Evolutionary conservation across 257 asterid species (phyloP).

Genomic region (Misopates orontium): DNA sequence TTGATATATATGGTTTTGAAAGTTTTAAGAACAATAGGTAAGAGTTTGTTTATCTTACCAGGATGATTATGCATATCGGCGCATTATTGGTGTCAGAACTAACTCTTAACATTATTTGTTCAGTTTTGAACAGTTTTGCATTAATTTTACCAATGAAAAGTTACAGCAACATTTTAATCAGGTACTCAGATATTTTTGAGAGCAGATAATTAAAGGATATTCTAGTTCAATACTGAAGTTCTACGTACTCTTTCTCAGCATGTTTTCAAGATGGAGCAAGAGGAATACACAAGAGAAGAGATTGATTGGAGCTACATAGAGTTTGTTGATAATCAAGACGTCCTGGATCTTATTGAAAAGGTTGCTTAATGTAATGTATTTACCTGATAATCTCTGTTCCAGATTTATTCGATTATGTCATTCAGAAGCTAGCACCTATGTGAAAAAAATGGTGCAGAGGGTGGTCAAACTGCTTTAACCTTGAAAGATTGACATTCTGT

Average conservation of each 20-base stretch:
- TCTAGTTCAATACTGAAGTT: slow-evolving; percentile 29
- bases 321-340: slow-evolving; percentile 96
- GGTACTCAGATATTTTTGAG: slow-evolving; percentile 47
- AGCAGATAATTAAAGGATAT: slow-evolving; percentile 12
- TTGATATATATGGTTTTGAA: slow-evolving; percentile 97
- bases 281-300: slow-evolving; percentile 90
- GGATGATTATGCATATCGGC: slow-evolving; percentile 13
- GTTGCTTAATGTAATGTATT: slow-evolving; percentile 38
- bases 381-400: neutral
- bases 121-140: slow-evolving; percentile 98
- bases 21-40: slow-evolving; percentile 92
- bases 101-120: slow-evolving; percentile 24
- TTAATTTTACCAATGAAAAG: slow-evolving; percentile 95
- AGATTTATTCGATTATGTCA: slow-evolving; percentile 18
- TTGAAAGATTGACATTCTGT: neutral
- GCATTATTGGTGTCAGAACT: slow-evolving; percentile 25
- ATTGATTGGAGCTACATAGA: slow-evolving; percentile 99
- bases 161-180: slow-evolving; percentile 98
- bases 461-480: slow-evolving; percentile 3
- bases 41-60: slow-evolving; percentile 24
- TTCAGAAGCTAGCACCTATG: neutral
- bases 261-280: slow-evolving; percentile 98
- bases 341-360: slow-evolving; percentile 97
- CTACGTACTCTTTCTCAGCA: slow-evolving; percentile 58
- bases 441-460: slow-evolving; percentile 4